phyloP scores from a whole-genome alignment of 2,329 filamentous ascomycete genomes.

The Alternaria hordeiaustralica region DNA sequence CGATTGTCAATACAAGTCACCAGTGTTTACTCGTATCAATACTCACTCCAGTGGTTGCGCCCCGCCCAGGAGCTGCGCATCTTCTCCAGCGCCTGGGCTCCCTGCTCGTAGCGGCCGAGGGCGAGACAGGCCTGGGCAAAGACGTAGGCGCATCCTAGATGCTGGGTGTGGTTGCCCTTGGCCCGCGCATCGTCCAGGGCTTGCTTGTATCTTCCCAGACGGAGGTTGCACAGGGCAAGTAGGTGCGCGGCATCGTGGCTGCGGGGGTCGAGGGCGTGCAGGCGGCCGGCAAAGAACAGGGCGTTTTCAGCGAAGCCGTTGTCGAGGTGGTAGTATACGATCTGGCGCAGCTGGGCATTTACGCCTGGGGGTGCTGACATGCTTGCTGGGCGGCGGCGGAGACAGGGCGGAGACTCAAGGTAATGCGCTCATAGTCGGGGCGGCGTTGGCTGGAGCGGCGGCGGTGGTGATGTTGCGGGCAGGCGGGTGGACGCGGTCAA shows the following conservation, averaged over 20 bases:
- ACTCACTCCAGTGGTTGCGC: conserved; percentile 78
- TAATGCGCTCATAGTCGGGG: conserved; percentile 10
- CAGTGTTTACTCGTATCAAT: background rate
- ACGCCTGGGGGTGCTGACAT: conserved; percentile 66
- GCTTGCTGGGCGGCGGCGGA: conserved; percentile 13
- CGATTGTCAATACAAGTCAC: conserved; percentile 15
- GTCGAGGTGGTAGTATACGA: conserved; percentile 80
- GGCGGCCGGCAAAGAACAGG: conserved; percentile 88
- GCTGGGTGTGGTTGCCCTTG: conserved; percentile 71
- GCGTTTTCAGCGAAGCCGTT: conserved; percentile 89
- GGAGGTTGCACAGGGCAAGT: conserved; percentile 82
- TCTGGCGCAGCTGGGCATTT: conserved; percentile 66
- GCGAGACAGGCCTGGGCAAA: conserved; percentile 88
- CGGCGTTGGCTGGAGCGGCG: background rate
- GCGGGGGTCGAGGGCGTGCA: conserved; percentile 82
- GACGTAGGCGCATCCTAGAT: conserved; percentile 88
- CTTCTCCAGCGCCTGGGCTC: conserved; percentile 83
- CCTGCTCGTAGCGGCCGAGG: conserved; percentile 79
- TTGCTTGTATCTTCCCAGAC: conserved; percentile 80
- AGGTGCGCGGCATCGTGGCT: conserved; percentile 83
- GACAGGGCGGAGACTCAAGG: conserved; percentile 13
- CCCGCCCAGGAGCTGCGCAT: conserved; percentile 76
- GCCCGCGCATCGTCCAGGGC: conserved; percentile 83
- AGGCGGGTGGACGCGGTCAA: conserved; percentile 10
- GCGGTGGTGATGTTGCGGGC: conserved; percentile 8